Evolutionary conservation across 1,284 basidiomycete genomes (phyloP).

Genomic region (Schizophyllum amplum): DNA sequence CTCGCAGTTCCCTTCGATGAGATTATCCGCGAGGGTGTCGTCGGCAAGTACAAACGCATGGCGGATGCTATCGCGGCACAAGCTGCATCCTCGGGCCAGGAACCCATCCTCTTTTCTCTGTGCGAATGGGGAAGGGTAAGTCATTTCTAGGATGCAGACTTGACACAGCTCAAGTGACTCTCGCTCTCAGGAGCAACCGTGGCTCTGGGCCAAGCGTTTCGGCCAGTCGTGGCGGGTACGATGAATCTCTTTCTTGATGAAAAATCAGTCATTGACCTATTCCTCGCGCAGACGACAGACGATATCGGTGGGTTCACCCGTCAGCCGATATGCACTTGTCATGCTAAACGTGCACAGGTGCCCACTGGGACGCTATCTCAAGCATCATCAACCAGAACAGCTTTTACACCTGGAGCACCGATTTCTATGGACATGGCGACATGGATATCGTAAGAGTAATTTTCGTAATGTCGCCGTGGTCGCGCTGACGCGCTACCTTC

Average conservation of each 20-base stretch:
- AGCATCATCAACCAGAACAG: constrained; percentile 39
- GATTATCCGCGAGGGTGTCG: constrained; percentile 42
- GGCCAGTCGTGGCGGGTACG: constrained; percentile 55
- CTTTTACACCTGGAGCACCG: constrained; percentile 42
- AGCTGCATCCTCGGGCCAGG: constrained; percentile 31
- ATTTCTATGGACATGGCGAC: constrained; percentile 57
- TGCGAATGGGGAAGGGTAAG: constrained; percentile 54
- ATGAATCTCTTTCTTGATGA: constrained; percentile 4
- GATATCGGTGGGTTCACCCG: constrained; percentile 36
- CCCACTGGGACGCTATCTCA: constrained; percentile 28
- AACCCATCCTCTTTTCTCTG: constrained; percentile 41
- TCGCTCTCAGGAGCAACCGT: constrained; percentile 40
- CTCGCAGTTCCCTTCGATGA: constrained; percentile 42
- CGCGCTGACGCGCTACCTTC: not conserved
- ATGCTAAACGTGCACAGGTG: constrained; percentile 27
- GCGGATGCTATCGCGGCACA: constrained; percentile 40
- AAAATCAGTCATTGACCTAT: not conserved
- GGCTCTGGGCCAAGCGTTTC: constrained; percentile 45
- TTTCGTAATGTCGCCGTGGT: not conserved
- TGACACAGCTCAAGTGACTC: too few relatives aligned
- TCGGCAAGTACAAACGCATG: constrained; percentile 49
- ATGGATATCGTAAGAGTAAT: constrained; percentile 43
- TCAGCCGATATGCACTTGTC: constrained; percentile 29
- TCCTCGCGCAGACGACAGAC: constrained; percentile 40
- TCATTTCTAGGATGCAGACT: too few relatives aligned